These are phyloP conservation scores for Candida sithepensis DNA, from an alignment of 805 yeast species.

Conservation along the genomic window DNA sequence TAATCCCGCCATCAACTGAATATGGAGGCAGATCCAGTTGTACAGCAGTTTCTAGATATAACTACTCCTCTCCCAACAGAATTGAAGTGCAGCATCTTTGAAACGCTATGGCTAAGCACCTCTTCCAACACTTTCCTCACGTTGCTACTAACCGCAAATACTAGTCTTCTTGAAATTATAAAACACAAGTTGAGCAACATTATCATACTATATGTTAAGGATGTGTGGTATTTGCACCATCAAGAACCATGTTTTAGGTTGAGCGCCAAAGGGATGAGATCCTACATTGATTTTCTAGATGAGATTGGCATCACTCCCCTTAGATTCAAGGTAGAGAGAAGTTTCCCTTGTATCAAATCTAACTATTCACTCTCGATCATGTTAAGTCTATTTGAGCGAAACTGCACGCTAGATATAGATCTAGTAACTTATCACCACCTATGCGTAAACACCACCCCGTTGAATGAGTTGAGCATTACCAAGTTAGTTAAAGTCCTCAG, in stretches of 20 bases:
- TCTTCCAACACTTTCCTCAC: too few species aligned
- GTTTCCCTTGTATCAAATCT: neutral
- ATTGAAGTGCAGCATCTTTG: too few species aligned
- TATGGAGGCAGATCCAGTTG: too few species aligned
- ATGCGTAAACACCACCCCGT: neutral
- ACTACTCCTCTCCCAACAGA: too few species aligned
- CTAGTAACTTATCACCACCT: neutral
- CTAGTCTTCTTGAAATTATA: neutral
- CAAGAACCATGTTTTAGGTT: neutral
- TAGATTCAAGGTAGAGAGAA: neutral
- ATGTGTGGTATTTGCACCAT: neutral
- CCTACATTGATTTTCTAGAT: too few species aligned
- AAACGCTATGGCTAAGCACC: too few species aligned
- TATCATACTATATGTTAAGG: neutral
- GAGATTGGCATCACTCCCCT: too few species aligned
- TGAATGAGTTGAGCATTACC: neutral
- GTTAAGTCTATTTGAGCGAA: too few species aligned
- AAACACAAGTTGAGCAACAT: neutral
- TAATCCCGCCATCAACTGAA: too few species aligned
- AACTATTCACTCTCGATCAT: neutral
- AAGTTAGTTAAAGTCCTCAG: too few species aligned
- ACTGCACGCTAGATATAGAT: neutral
- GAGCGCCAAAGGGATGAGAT: neutral
- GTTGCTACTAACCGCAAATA: too few species aligned
- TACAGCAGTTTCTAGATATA: too few species aligned